Evolutionary conservation across 1,284 basidiomycete species (phyloP).

Genomic region (Volvariella surrecta): DNA sequence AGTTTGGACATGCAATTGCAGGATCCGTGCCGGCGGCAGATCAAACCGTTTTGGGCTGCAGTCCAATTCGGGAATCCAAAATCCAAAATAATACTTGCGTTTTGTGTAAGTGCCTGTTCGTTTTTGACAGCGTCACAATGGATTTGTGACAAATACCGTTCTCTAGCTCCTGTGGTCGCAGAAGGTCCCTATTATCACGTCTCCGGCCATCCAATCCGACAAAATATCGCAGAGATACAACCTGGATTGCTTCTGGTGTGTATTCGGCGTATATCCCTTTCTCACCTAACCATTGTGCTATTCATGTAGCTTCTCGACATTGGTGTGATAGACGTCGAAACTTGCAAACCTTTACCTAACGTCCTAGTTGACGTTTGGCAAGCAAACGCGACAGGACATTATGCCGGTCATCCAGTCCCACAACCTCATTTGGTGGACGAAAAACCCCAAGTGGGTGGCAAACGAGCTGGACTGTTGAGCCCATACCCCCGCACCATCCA

Average conservation of each 20-base stretch:
- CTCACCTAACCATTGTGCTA: background rate
- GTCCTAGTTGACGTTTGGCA: constrained; percentile 71
- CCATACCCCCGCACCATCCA: constrained; percentile 30
- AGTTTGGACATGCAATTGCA: constrained; percentile 4
- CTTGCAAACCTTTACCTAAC: constrained; percentile 59
- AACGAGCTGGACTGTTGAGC: constrained; percentile 29
- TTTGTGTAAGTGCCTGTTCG: constrained; percentile 11
- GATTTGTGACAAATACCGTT: background rate
- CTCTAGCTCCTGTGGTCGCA: constrained; percentile 35
- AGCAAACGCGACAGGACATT: constrained; percentile 44
- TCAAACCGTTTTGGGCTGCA: constrained; percentile 30
- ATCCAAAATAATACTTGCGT: constrained; percentile 45
- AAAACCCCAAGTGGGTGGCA: constrained; percentile 35
- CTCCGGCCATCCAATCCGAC: constrained; percentile 35
- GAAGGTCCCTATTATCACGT: constrained; percentile 43
- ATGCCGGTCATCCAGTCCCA: constrained; percentile 40
- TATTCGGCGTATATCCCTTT: constrained; percentile 5
- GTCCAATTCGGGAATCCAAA: constrained; percentile 30
- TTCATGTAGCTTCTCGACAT: constrained; percentile 44
- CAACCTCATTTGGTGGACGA: constrained; percentile 29
- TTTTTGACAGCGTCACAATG: constrained; percentile 8
- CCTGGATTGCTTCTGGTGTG: constrained; percentile 34
- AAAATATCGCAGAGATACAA: constrained; percentile 41
- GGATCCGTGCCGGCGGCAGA: constrained; percentile 10
- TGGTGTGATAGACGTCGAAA: constrained; percentile 67